Base-by-base conservation (phyloP, 2,329 filamentous ascomycete species). In the Colletotrichum falcatum region DNA sequence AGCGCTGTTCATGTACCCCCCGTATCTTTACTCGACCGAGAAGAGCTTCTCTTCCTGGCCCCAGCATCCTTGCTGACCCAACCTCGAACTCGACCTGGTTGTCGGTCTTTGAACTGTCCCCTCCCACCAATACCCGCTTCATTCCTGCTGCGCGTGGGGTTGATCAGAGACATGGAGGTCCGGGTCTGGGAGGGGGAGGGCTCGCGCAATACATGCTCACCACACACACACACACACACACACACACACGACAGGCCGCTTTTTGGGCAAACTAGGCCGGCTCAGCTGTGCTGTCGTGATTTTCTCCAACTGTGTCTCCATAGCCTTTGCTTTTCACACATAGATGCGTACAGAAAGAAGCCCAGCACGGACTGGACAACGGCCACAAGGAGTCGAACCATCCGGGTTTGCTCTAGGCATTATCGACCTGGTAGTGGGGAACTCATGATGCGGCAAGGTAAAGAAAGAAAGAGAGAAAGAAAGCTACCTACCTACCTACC, bases 141-240 rank as follows among this genome's bases (percentile, higher is more conserved):
- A 63, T 71, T 69, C 30, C 65, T 61, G 65, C 55, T 56, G 51
- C 39, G 65, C 65, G 60, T 71, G 60, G 69, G 69, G 59, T 49
- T 68, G 60, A 71, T 60, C 58, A 71, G 65, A 69, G 65, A 69
- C 59, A 69, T 64, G 59, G 59, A 58, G 48, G 51, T 33, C 7
- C 4, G 30, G 30, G 30, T 33, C n/a, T 53, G 20, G 46, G 46
- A 59, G 23, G 53, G 53, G 46, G 68, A 51, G 37, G 48, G 60
- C 11, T 26, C 42, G 65, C 48, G 44, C 44, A 12, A 44, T 56
- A n/a, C n/a, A n/a, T n/a, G 48, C 55, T 26, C 46, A 61, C 46
- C 23, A 51, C n/a, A n/a, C n/a, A n/a, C n/a, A n/a, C n/a, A n/a
- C n/a, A n/a, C n/a, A n/a, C 30, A 33, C 4, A 33, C 30, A 4